phyloP scores from a whole-genome alignment of 1,284 basidiomycete species.

The Sporisorium sorghi region DNA sequence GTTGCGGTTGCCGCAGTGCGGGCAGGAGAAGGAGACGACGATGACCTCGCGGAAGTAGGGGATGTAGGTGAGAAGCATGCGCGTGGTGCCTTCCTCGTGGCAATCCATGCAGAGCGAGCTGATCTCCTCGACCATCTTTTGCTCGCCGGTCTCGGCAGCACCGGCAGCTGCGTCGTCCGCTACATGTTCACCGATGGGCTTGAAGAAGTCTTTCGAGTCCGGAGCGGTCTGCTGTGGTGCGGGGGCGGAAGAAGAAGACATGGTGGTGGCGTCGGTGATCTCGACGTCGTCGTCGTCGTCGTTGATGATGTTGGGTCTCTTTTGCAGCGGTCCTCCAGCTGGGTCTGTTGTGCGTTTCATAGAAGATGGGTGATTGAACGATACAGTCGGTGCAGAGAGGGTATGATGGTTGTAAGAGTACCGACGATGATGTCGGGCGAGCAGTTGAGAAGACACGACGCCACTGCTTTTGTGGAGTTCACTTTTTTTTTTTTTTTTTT shows the following conservation, averaged over 20 bases:
- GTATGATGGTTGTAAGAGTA: no score
- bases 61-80: slow-evolving; percentile 91
- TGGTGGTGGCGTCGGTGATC: slow-evolving; percentile 40
- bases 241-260: slow-evolving; percentile 33
- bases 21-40: slow-evolving; percentile 94
- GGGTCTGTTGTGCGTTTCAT: slow-evolving; percentile 49
- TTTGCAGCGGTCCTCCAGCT: slow-evolving; percentile 33
- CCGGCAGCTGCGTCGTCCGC: slow-evolving; percentile 20
- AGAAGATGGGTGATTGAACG: neutral
- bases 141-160: slow-evolving; percentile 31
- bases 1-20: slow-evolving; percentile 88
- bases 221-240: slow-evolving; percentile 9
- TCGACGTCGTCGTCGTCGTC: slow-evolving; percentile 25
- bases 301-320: slow-evolving; percentile 38
- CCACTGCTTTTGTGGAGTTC: slow-evolving; percentile 3
- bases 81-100: slow-evolving; percentile 88
- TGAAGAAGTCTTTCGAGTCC: slow-evolving; percentile 55
- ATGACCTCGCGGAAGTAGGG: slow-evolving; percentile 97
- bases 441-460: neutral
- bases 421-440: slow-evolving; percentile 8
- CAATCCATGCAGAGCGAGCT: slow-evolving; percentile 96
- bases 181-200: slow-evolving; percentile 58
- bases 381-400: neutral
- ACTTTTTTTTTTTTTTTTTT: no score
- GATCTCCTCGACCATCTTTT: slow-evolving; percentile 72